Evolutionary conservation across 768 basidiomycete genomes (phyloP).

Genomic region (Clavaria fumosa): DNA sequence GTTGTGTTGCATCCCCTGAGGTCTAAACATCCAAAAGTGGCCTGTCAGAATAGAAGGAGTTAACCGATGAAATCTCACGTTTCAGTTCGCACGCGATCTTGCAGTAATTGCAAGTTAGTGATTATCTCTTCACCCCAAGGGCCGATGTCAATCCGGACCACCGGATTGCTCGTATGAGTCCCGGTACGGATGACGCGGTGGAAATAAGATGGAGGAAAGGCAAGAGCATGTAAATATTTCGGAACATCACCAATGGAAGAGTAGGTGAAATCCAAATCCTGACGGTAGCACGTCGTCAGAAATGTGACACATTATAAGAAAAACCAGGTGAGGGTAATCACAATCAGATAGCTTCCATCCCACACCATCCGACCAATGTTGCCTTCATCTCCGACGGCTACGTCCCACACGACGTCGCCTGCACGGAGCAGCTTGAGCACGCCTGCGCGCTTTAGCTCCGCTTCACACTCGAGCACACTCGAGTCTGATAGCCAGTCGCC

Average conservation of each 20-base stretch:
- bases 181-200: slow-evolving; percentile 68
- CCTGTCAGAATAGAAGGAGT: slow-evolving; percentile 1
- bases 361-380: slow-evolving; percentile 73
- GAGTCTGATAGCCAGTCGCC: slow-evolving; percentile 78
- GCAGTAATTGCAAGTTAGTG: slow-evolving; percentile 55
- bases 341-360: slow-evolving; percentile 82
- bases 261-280: slow-evolving; percentile 82
- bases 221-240: slow-evolving; percentile 62
- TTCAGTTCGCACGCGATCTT: slow-evolving; percentile 63
- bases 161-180: slow-evolving; percentile 34
- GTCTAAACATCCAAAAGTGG: slow-evolving; percentile 25
- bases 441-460: slow-evolving; percentile 57
- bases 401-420: slow-evolving; percentile 80
- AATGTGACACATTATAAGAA: slow-evolving; percentile 6
- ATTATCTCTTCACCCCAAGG: slow-evolving; percentile 74
- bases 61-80: slow-evolving; percentile 37
- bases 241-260: slow-evolving; percentile 64
- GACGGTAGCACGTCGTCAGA: slow-evolving; percentile 8
- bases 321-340: slow-evolving; percentile 24
- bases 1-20: slow-evolving; percentile 63
- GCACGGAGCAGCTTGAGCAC: slow-evolving; percentile 45
- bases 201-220: slow-evolving; percentile 81
- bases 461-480: slow-evolving; percentile 70
- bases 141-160: slow-evolving; percentile 57
- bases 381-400: slow-evolving; percentile 73